Conservation (phyloP, 129 eudicot species). For the Helianthus annuus region HanXRQr2.0-SUNRISE NC_035448.2:202863533-202864032, state of each 20-base stretch:
- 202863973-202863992: slow-evolving; percentile 26
- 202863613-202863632: background rate
- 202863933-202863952: slow-evolving; percentile 36
- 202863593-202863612: background rate
- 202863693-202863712: slow-evolving; percentile 70
- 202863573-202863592: slow-evolving; percentile 69
- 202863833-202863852: slow-evolving; percentile 27
- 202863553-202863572: slow-evolving; percentile 71
- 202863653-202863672: slow-evolving; percentile 48
- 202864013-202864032: background rate
- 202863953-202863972: slow-evolving; percentile 36
- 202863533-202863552: slow-evolving; percentile 88
- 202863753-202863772: slow-evolving; percentile 77
- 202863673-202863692: slow-evolving; percentile 70
- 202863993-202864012: slow-evolving; percentile 32
- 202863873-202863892: slow-evolving; percentile 31
- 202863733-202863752: slow-evolving; percentile 72
- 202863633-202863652: slow-evolving; percentile 11
- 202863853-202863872: slow-evolving; percentile 32
- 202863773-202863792: slow-evolving; percentile 69
- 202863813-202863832: slow-evolving; percentile 3
- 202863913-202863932: slow-evolving; percentile 40
- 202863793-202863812: slow-evolving; percentile 40
- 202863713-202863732: slow-evolving; percentile 84
- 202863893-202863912: slow-evolving; percentile 25